Base-by-base conservation (phyloP, 495 filamentous ascomycete species). In the Annulohypoxylon maeteangense region DNA sequence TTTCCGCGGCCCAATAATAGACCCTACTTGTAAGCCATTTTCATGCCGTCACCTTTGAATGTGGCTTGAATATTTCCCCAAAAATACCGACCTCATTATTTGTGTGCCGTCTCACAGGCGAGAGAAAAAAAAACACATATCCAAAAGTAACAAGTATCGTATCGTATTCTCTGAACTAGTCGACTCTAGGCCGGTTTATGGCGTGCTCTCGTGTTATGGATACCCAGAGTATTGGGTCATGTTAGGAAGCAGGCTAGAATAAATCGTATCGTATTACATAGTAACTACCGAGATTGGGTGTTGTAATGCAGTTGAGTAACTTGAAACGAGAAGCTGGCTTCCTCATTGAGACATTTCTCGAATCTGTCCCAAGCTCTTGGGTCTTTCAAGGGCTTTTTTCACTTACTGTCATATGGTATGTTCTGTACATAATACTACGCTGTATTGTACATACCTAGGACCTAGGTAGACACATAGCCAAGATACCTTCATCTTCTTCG, bases 1-100 rank as follows among this genome's bases (percentile, higher is more conserved):
- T 55, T 61, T 68, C 70, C 70, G 60, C 65, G 60, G 61, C 40
- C 70, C 59, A 72, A 68, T 68, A 60, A 72, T 48, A 51, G 53
- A 20, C 45, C 50, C 36, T 59, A 56, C 11, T 14, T 48, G 34
- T 12, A 58, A 67, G 68, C 68, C 51, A 45, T 58, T 50, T 62
- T 57, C 20, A 66, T 66, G 63, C 54, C 31, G 40, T 48, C 27
- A 25, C 25, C 32, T 29, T 23, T 22, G 20, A 62, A 7, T 38
- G 45, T 50, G 36, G 38, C 36, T 55, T 55, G 16, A 36, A 36
- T 51, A 51, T 29, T 51, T 23, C 7, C 22, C 10, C 29, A 29
- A 16, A 51, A n/a, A n/a, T n/a, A 16, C 22, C 22, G 47, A 23
- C 47, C 23, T 51, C 12, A 25, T 27, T 23, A 23, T 5, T n/a